phyloP scores from a whole-genome alignment of 805 yeast species.

The Yamadazyma laniorum region DNA sequence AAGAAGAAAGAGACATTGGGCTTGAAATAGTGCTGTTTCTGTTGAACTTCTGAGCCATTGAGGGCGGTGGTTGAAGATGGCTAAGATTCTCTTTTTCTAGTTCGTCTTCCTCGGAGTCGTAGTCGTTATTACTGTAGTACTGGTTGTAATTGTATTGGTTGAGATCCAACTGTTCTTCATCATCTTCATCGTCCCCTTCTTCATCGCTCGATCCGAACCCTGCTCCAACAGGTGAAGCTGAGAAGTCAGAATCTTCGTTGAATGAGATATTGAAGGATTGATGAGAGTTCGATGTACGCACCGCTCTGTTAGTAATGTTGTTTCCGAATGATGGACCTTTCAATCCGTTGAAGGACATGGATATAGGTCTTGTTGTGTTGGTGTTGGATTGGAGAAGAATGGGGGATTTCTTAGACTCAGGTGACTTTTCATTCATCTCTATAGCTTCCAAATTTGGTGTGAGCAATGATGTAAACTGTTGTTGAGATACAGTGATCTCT shows the following conservation, averaged over 20 bases:
- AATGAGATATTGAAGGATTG: constrained; percentile 41
- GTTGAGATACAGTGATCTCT: constrained; percentile 14
- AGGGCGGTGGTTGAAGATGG: constrained; percentile 5
- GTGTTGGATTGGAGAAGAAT: constrained; percentile 7
- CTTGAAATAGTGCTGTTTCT: neutral
- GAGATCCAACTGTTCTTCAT: constrained; percentile 2
- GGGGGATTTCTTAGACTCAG: constrained; percentile 5
- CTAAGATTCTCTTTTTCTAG: constrained; percentile 5
- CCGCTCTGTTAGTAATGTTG: constrained; percentile 24
- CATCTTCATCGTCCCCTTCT: constrained; percentile 19
- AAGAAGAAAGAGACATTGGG: neutral
- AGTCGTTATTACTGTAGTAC: constrained; percentile 5
- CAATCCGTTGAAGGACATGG: constrained; percentile 62
- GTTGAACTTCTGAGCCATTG: constrained; percentile 2
- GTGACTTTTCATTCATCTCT: constrained; percentile 2
- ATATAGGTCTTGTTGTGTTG: constrained; percentile 29
- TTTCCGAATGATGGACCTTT: constrained; percentile 55
- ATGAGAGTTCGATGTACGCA: constrained; percentile 38
- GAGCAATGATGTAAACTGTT: constrained; percentile 11
- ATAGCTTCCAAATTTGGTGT: constrained; percentile 12
- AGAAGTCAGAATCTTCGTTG: constrained; percentile 28
- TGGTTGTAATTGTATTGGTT: constrained; percentile 4
- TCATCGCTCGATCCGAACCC: constrained; percentile 34
- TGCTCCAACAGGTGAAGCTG: constrained; percentile 34
- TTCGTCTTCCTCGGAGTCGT: constrained; percentile 10